These are phyloP conservation scores for Phaffia tasmanica DNA, from an alignment of 768 basidiomycete genomes.

Conservation along the genomic window DNA sequence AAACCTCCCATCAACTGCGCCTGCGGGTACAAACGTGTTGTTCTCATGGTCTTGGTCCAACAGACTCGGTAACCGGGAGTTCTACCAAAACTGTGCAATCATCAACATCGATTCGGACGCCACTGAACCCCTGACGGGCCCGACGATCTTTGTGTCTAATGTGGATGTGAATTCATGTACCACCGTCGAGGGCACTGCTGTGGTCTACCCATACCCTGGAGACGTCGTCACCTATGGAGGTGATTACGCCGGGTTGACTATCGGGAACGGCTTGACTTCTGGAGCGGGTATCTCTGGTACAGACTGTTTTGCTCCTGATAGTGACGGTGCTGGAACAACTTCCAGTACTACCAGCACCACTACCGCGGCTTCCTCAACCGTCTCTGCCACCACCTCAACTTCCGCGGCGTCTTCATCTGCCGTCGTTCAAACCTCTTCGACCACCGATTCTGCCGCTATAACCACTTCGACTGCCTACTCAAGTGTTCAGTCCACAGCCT, in stretches of 20 bases:
- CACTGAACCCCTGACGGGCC: constrained; percentile 9
- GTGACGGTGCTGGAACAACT: constrained; percentile 15
- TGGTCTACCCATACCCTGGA: constrained; percentile 23
- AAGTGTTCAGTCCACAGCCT: neutral
- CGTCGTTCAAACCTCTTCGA: constrained; percentile 3
- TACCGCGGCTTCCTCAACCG: neutral
- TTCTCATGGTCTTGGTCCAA: constrained; percentile 42
- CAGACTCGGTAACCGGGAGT: constrained; percentile 35
- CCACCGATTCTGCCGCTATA: neutral
- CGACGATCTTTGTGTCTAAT: constrained; percentile 25
- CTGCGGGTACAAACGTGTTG: constrained; percentile 28
- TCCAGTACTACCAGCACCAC: neutral
- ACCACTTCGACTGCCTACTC: neutral
- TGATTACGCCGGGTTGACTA: constrained; percentile 15
- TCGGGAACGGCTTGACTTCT: constrained; percentile 19
- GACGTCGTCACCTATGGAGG: constrained; percentile 17
- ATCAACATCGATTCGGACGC: constrained; percentile 1
- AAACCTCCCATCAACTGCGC: constrained; percentile 35
- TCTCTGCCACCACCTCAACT: neutral
- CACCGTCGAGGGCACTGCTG: constrained; percentile 22
- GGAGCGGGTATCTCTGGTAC: constrained; percentile 23
- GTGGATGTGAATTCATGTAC: constrained; percentile 23
- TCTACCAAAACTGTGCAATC: constrained; percentile 25
- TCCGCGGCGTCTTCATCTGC: neutral
- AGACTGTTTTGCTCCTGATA: constrained; percentile 22